phyloP scores from a whole-genome alignment of 768 basidiomycete species.

The Mycena vulgaris region DNA sequence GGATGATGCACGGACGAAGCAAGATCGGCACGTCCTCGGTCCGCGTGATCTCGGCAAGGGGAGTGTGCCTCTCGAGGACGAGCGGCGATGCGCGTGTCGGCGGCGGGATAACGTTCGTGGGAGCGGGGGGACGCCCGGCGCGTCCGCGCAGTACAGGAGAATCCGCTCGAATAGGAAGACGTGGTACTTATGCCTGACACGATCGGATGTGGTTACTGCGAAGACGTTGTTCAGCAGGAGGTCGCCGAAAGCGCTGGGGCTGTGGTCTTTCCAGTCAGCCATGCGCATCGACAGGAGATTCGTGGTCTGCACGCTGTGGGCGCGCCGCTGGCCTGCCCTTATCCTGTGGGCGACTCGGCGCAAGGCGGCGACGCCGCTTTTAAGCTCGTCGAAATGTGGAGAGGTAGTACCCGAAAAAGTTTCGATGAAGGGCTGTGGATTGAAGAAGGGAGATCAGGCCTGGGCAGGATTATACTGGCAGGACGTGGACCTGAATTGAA shows the following conservation, averaged over 20 bases:
- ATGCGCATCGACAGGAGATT: slow-evolving; percentile 87
- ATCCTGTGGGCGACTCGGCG: slow-evolving; percentile 94
- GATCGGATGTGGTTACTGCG: slow-evolving; percentile 93
- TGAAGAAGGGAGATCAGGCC: slow-evolving; percentile 16
- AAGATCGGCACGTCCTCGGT: no score
- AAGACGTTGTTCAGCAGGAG: slow-evolving; percentile 95
- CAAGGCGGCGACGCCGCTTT: slow-evolving; percentile 84
- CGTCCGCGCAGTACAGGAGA: slow-evolving; percentile 96
- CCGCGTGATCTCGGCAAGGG: no score
- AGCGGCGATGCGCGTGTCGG: no score
- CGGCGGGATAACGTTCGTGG: no score
- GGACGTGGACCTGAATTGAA: slow-evolving; percentile 82
- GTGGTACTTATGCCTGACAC: slow-evolving; percentile 95
- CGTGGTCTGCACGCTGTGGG: slow-evolving; percentile 90
- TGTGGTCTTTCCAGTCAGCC: slow-evolving; percentile 99
- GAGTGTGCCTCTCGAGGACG: no score
- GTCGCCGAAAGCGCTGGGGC: slow-evolving; percentile 91
- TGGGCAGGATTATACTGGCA: slow-evolving; percentile 52
- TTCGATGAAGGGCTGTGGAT: no score
- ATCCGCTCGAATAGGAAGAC: slow-evolving; percentile 99
- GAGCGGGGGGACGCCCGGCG: no score
- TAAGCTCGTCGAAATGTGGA: slow-evolving; percentile 83
- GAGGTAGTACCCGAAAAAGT: slow-evolving; percentile 70
- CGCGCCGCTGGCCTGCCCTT: slow-evolving; percentile 96
- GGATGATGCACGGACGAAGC: no score